These are phyloP conservation scores for Colletotrichum scovillei DNA, from an alignment of 2,329 filamentous ascomycete genomes.

Conservation along the genomic window DNA sequence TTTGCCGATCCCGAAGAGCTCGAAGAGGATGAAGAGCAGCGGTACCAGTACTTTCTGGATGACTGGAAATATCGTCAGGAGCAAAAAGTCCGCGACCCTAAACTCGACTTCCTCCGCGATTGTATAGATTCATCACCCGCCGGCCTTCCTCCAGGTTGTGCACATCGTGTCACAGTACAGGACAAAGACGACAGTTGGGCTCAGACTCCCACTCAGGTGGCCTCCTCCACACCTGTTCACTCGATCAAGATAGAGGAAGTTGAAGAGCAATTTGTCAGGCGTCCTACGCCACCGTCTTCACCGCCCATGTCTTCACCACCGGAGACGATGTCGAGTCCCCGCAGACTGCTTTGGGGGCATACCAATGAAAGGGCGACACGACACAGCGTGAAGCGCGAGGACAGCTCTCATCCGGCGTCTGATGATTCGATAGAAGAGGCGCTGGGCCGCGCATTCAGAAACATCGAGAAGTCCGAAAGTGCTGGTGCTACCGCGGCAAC, in stretches of 20 bases:
- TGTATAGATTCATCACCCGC: no score
- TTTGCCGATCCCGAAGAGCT: not conserved
- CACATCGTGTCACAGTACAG: no score
- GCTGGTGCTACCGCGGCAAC: not conserved
- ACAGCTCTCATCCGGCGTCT: not conserved
- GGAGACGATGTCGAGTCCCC: not conserved
- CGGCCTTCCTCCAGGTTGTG: no score
- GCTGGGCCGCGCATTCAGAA: not conserved
- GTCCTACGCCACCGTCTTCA: not conserved
- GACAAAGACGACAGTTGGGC: not conserved
- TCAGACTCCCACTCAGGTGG: not conserved
- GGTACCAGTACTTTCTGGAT: not conserved
- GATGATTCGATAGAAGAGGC: no score
- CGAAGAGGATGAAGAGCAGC: not conserved
- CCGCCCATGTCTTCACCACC: not conserved
- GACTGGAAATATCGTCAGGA: not conserved
- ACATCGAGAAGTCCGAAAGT: not conserved
- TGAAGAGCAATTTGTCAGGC: not conserved
- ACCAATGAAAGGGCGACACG: not conserved
- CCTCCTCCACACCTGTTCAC: not conserved
- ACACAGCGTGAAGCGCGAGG: not conserved
- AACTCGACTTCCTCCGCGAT: no score
- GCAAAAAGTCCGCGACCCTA: no score
- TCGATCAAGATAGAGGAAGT: not conserved
- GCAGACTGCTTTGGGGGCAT: not conserved